Conservation (phyloP, 805 yeast species). For the Yamadazyma ubonensis region DNA sequence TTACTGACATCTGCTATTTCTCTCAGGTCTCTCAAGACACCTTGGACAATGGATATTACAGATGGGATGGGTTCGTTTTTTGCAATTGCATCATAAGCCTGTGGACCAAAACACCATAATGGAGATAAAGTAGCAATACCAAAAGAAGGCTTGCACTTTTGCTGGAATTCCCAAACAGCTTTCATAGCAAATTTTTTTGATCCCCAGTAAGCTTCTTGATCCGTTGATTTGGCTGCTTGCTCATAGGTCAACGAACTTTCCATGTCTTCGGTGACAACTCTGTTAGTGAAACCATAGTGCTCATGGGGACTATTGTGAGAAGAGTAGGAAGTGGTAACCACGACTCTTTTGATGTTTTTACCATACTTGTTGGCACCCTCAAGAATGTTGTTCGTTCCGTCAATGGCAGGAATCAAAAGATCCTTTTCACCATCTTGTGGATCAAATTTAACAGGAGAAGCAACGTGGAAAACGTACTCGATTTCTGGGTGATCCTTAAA, state of each 20-base stretch:
- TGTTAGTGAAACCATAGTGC: not conserved
- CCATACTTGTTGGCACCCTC: constrained; percentile 43
- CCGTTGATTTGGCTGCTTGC: constrained; percentile 3
- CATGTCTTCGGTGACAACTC: constrained; percentile 6
- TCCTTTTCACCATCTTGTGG: constrained; percentile 22
- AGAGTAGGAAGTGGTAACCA: constrained; percentile 48
- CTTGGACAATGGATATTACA: constrained; percentile 26
- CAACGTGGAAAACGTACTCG: constrained; percentile 28
- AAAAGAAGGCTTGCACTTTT: constrained; percentile 32
- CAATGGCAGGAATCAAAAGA: constrained; percentile 27
- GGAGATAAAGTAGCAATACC: constrained; percentile 43
- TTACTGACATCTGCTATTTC: constrained; percentile 1
- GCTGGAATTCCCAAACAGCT: constrained; percentile 52
- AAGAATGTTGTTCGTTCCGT: constrained; percentile 40
- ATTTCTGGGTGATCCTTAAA: constrained; percentile 27
- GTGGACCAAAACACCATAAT: constrained; percentile 51
- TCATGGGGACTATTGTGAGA: constrained; percentile 5
- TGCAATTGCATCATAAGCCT: constrained; percentile 37
- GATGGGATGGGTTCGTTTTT: constrained; percentile 19
- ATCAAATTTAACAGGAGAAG: constrained; percentile 26
- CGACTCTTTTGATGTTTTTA: constrained; percentile 44
- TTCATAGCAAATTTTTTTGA: constrained; percentile 57
- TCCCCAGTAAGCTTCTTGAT: constrained; percentile 26
- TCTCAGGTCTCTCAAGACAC: constrained; percentile 19
- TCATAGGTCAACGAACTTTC: constrained; percentile 5